Conservation (phyloP, 2,329 filamentous ascomycete species). For the Sarocladiaceae sp. region DNA sequence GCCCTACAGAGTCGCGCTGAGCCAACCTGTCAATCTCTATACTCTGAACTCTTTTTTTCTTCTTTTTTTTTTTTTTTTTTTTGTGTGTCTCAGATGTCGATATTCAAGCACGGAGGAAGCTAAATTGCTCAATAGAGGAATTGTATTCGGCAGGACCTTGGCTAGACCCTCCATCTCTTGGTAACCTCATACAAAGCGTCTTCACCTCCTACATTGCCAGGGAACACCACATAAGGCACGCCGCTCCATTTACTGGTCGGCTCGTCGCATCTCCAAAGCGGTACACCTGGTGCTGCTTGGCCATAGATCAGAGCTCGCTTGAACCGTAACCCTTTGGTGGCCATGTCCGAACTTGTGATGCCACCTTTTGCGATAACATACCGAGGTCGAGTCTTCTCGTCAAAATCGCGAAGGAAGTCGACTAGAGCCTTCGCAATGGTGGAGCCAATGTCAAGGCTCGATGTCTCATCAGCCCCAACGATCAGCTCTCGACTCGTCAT, state of each 20-base stretch:
- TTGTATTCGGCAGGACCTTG: too few relatives aligned
- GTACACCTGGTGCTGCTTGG: conserved; percentile 51
- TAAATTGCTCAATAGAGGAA: too few relatives aligned
- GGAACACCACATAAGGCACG: conserved; percentile 50
- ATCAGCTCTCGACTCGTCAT: conserved; percentile 54
- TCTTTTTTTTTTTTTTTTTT: too few relatives aligned
- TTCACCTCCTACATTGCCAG: conserved; percentile 46
- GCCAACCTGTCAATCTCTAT: too few relatives aligned
- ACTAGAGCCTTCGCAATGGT: conserved; percentile 46
- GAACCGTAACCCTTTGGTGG: conserved; percentile 49
- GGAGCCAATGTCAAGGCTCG: conserved; percentile 48
- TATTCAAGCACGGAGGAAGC: too few relatives aligned
- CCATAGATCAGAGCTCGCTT: conserved; percentile 48
- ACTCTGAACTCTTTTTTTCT: too few relatives aligned
- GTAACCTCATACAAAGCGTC: conserved; percentile 38
- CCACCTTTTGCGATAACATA: conserved; percentile 56
- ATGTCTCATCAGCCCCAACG: conserved; percentile 35
- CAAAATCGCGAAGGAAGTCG: conserved; percentile 37
- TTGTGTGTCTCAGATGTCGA: too few relatives aligned
- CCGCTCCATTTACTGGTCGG: conserved; percentile 37
- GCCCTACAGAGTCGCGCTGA: too few relatives aligned
- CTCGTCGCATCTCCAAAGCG: conserved; percentile 53
- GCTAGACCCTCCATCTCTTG: conserved; percentile 8
- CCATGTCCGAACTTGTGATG: conserved; percentile 53
- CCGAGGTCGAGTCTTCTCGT: conserved; percentile 36